Evolutionary conservation across 139 green algal species (phyloP).

Genomic region (Chlorella vulgaris): DNA sequence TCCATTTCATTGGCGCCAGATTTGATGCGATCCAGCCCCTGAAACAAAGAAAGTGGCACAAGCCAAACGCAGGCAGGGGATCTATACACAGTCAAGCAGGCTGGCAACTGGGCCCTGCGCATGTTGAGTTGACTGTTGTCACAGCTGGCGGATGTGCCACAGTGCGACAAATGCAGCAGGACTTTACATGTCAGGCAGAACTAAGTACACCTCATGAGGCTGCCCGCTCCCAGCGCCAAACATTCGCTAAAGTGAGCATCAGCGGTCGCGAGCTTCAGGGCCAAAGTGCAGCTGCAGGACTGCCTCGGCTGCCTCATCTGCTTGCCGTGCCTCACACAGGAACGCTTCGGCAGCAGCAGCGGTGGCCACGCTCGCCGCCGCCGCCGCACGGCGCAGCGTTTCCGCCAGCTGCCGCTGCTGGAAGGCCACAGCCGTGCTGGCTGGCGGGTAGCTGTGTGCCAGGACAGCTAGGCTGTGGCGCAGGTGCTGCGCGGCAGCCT

Average conservation of each 20-base stretch:
- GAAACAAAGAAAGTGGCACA: no score
- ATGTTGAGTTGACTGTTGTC: no score
- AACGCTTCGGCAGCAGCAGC: neutral
- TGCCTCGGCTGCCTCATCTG: neutral
- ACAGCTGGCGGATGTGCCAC: no score
- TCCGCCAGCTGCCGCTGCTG: constrained; percentile 18
- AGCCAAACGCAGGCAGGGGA: no score
- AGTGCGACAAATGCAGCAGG: no score
- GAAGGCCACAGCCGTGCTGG: constrained; percentile 9
- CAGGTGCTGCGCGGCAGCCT: constrained; percentile 25
- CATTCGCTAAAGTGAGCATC: neutral
- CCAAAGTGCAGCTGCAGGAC: constrained; percentile 24
- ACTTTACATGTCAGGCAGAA: no score
- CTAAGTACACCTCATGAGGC: no score
- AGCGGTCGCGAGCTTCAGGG: neutral
- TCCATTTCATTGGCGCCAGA: no score
- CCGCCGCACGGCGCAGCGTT: constrained; percentile 8
- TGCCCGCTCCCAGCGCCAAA: no score
- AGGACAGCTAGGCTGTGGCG: constrained; percentile 16
- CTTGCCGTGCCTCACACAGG: neutral
- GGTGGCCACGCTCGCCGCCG: neutral
- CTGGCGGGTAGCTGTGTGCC: constrained; percentile 14
- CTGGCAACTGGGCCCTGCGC: no score
- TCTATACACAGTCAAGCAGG: no score
- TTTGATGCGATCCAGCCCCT: no score